Evolutionary conservation across 2,329 filamentous ascomycete species (phyloP).

Genomic region (Pestalotiopsis fici): DNA sequence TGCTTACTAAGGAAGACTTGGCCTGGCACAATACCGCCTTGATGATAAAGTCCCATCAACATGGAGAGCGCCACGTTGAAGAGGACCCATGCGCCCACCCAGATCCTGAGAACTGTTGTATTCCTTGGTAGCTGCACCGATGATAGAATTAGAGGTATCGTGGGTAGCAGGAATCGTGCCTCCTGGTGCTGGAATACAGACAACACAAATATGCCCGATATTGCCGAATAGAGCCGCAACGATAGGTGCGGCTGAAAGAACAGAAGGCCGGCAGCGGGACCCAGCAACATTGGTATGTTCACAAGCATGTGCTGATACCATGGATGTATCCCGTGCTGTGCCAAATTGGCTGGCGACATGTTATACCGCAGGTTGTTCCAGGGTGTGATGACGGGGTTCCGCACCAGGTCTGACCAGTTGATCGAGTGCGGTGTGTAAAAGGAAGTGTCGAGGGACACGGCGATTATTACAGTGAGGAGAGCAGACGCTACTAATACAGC

Average conservation of each 20-base stretch:
- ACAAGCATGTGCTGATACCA: constrained; percentile 75
- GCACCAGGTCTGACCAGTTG: constrained; percentile 64
- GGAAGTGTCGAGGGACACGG: constrained; percentile 79
- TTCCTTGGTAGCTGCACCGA: constrained; percentile 68
- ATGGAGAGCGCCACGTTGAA: constrained; percentile 71
- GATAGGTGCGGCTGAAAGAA: constrained; percentile 59
- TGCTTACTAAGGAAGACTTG: constrained; percentile 75
- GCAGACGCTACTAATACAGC: constrained; percentile 65
- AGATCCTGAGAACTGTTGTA: constrained; percentile 47
- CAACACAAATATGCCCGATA: constrained; percentile 70
- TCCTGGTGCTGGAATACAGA: constrained; percentile 80
- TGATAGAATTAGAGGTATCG: constrained; percentile 75
- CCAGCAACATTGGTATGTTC: constrained; percentile 72
- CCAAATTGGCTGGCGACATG: constrained; percentile 67
- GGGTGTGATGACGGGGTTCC: constrained; percentile 71
- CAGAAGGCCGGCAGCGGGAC: constrained; percentile 66
- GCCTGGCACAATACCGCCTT: constrained; percentile 75
- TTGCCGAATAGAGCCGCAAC: constrained; percentile 69
- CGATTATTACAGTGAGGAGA: constrained; percentile 67
- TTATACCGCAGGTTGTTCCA: constrained; percentile 81
- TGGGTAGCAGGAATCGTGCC: constrained; percentile 75
- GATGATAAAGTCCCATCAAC: constrained; percentile 81
- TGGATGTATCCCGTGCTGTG: constrained; percentile 75
- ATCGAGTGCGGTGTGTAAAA: constrained; percentile 73
- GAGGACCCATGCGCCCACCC: constrained; percentile 64